Base-by-base conservation (phyloP, 768 basidiomycete genomes). In the Rhodotorula graminis region DNA sequence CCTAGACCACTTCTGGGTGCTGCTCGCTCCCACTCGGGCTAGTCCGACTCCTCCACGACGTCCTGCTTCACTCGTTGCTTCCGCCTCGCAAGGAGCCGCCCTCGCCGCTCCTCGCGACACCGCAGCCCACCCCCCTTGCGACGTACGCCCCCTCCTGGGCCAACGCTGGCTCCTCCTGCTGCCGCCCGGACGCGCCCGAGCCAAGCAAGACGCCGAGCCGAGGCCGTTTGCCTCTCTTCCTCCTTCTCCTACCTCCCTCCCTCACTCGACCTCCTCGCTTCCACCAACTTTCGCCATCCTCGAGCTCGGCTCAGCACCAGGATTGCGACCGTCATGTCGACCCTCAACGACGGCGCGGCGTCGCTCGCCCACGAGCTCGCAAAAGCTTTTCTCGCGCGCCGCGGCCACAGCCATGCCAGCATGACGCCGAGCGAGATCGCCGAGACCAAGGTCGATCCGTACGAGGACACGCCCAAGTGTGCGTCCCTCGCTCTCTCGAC, bases 371-470 rank as follows among this genome's bases (percentile, higher is more conserved):
- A 18, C 58, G 63, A 44, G 44, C n/a, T 23, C 18, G 44, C 49
- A 46, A 52, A 21, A 29, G 8, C 2, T 11, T 44, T 42, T 3
- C 69, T 64, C 16, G 15, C 61, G 19, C 46, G 19, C 14, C 52
- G 29, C 31, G n/a, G 64, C 2, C 71, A 72, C 47, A 56, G 58
- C 40, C 14, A 58, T 0, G 19, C 29, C 33, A 49, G 14, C 10
- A 70, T 40, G 31, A 76, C 76, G 1, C 52, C 63, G 3, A 25
- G 72, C 16, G 75, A 76, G 53, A 69, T 53, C 65, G 72, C 69
- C 2, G 75, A 76, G 57, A 73, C 64, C 60, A 69, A 65, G 23
- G 25, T 67, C 27, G 75, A 76, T 25, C 76, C 76, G 47, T 76
- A 69, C 65, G 70, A 68, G 7, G 27, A 69, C 2, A 16, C 70